These are phyloP conservation scores for Phytophthora chlamydospora DNA, from an alignment of 352 stramenopile species.

Conservation along the genomic window DNA sequence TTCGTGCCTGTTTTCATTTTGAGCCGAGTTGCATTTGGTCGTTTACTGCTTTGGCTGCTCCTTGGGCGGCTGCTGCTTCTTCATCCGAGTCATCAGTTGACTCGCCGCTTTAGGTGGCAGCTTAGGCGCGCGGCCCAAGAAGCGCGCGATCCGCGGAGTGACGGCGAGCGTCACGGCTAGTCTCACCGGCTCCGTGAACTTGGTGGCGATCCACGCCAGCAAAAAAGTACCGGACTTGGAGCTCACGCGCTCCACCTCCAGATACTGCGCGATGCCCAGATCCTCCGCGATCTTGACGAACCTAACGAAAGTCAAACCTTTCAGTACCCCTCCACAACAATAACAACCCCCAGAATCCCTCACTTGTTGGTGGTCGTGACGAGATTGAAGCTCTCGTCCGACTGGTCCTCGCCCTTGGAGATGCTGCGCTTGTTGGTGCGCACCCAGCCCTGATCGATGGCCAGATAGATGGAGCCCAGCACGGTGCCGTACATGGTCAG, in stretches of 20 bases:
- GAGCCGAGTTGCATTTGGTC: no score
- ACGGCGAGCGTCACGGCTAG: conserved; percentile 80
- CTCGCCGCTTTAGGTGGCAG: conserved; percentile 39
- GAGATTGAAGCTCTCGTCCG: conserved; percentile 69
- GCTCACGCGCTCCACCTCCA: conserved; percentile 82
- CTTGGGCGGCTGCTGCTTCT: conserved; percentile 25
- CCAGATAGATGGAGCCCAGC: conserved; percentile 81
- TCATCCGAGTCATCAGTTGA: conserved; percentile 27
- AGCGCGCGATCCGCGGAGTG: conserved; percentile 77
- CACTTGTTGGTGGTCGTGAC: conserved; percentile 86
- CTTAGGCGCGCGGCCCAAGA: conserved; percentile 73
- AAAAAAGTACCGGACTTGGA: conserved; percentile 83
- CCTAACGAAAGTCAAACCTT: conserved; percentile 25
- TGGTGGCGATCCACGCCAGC: conserved; percentile 86
- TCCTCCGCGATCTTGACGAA: conserved; percentile 76
- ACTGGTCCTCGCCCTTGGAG: conserved; percentile 25
- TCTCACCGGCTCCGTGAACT: conserved; percentile 87
- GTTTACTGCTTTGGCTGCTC: conserved; percentile 29
- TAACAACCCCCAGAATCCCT: conserved; percentile 11
- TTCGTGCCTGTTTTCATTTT: no score
- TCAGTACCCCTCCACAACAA: background rate
- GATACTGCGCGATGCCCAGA: conserved; percentile 75
- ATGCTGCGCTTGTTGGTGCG: conserved; percentile 50
- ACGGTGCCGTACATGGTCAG: conserved; percentile 79
- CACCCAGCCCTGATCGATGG: conserved; percentile 83